Evolutionary conservation across 352 stramenopile genomes (phyloP), one percentile per base, ranked within the genome.

Genomic region (Phytopythium delawarense): DNA sequence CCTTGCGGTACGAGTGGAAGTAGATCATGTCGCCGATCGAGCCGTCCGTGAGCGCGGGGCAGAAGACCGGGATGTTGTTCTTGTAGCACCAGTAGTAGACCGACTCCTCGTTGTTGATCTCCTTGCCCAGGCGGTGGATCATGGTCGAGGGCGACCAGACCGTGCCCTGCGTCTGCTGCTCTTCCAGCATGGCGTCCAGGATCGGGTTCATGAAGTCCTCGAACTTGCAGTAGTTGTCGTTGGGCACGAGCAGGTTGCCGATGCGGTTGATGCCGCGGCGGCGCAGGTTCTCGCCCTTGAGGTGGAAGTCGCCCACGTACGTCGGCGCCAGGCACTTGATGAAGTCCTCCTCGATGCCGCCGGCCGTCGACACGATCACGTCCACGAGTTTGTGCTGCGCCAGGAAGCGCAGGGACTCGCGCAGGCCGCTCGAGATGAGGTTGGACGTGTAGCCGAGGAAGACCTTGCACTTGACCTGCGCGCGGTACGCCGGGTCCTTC

Each of bases 11-110:
- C 61, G 94, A 99, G 76, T 99, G 97, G 71, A 99, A 99, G 84
- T 99, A 99, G n/a, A 99, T 92, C 98, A 99, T 99, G 72, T 99
- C 98, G 40, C 98, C 98, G 60, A 99, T 96, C 46, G 90, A 98
- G 51, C 98, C 98, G 77, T 99, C 98, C 37, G 98, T 99, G 45
- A 99, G 78, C 16, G 97, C 97, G 0, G 98, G 98, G 71, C 97
- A 99, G 74, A 99, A 99, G 8, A 99, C 94, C 7, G 98, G 98
- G 71, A 99, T 99, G 68, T 99, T 75, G 84, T 99, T 99, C 80
- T 98, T 99, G 66, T 97, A 94, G 53, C 86, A 92, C 98, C 98
- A 99, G 78, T 99, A 99, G 70, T 99, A 98, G 40, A 99, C 96
- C 45, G 94, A 99, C 4, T 98, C 91, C 61, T 97, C 84, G 71